These are phyloP conservation scores for Colletotrichum eleusines DNA, from an alignment of 2,329 filamentous ascomycete species.

Conservation along the genomic window DNA sequence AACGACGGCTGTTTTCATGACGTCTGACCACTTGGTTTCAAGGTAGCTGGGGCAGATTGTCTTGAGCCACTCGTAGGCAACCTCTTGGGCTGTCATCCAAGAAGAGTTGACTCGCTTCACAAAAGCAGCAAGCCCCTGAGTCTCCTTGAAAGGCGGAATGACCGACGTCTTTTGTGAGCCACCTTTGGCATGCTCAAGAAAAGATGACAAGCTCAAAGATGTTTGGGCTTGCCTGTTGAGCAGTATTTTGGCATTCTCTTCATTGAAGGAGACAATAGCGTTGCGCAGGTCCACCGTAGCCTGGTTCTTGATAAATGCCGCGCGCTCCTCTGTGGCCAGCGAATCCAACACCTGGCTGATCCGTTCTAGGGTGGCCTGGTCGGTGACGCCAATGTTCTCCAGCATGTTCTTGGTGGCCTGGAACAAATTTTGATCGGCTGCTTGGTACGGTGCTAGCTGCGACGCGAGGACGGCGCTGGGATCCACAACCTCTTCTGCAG, in stretches of 20 bases:
- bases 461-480: constrained; percentile 64
- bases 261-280: constrained; percentile 63
- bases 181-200: constrained; percentile 73
- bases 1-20: constrained; percentile 67
- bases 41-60: constrained; percentile 64
- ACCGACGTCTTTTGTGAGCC: constrained; percentile 63
- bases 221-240: constrained; percentile 66
- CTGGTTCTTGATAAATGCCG: constrained; percentile 59
- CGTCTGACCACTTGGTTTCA: constrained; percentile 68
- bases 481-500: constrained; percentile 65
- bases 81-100: constrained; percentile 68
- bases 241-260: constrained; percentile 65
- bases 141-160: constrained; percentile 64
- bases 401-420: constrained; percentile 67
- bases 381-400: constrained; percentile 66
- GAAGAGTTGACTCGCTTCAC: constrained; percentile 60
- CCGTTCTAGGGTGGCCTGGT: constrained; percentile 59
- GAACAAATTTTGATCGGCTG: constrained; percentile 68
- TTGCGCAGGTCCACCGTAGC: constrained; percentile 63
- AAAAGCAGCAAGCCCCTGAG: constrained; percentile 65
- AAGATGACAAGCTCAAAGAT: constrained; percentile 68
- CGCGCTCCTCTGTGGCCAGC: constrained; percentile 63
- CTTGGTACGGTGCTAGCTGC: constrained; percentile 68
- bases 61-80: constrained; percentile 70
- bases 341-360: constrained; percentile 65